Percentiles rank a stretch among this genome's conserved stretches.
Evolutionary conservation across 2,329 filamentous ascomycete species (phyloP).

Genomic region (Neopestalotiopsis sp.): DNA sequence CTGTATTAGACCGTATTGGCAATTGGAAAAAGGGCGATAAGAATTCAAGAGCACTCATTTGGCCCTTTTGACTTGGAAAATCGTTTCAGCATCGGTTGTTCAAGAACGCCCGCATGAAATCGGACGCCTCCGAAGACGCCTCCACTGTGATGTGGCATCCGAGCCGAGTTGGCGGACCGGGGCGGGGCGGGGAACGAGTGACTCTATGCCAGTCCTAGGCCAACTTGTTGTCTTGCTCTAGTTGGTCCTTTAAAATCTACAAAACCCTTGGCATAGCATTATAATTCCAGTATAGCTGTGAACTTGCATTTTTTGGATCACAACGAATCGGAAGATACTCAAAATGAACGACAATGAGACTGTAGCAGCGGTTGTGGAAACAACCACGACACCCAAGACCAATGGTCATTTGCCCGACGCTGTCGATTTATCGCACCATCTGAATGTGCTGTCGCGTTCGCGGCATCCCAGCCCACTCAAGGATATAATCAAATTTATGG

Average conservation of each 20-base stretch:
- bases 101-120: not conserved
- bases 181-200: not conserved
- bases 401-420: not conserved
- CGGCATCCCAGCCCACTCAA: conserved; percentile 37
- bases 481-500: conserved; percentile 40
- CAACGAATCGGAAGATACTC: no score
- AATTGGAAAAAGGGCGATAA: not conserved
- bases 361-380: not conserved
- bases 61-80: not conserved
- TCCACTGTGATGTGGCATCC: not conserved
- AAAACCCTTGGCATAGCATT: not conserved
- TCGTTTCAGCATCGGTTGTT: not conserved
- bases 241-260: not conserved
- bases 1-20: not conserved
- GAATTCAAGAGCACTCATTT: not conserved
- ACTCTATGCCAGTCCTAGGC: not conserved
- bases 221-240: not conserved
- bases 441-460: conserved; percentile 34
- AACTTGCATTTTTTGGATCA: not conserved
- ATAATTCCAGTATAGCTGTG: not conserved
- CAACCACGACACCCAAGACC: not conserved
- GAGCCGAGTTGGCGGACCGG: conserved; percentile 2
- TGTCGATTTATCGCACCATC: conserved; percentile 36
- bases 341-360: conserved; percentile 8
- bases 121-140: not conserved